Conservation (phyloP, 2,329 filamentous ascomycete genomes). For the Aspergillus ibericus region DNA sequence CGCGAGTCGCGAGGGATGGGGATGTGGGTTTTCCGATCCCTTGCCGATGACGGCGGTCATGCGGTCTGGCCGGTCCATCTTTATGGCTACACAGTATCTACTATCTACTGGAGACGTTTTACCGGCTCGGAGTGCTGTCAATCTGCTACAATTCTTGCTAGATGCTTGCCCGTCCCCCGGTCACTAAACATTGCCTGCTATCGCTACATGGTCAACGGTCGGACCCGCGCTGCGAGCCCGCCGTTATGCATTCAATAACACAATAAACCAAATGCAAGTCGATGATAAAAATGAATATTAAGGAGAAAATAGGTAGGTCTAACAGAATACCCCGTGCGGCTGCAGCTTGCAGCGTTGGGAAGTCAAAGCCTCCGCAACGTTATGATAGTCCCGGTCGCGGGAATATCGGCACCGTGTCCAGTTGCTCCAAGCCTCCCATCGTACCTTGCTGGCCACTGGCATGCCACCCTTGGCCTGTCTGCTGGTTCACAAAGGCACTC, state of each 20-base stretch:
- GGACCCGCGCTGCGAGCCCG: conserved; percentile 19
- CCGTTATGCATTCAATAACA: conserved; percentile 11
- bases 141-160: conserved; percentile 10
- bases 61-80: neutral
- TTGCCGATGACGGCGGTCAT: neutral
- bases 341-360: neutral
- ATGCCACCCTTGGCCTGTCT: conserved; percentile 88
- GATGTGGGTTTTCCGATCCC: neutral
- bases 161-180: conserved; percentile 10
- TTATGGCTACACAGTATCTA: neutral
- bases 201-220: conserved; percentile 15
- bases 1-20: neutral
- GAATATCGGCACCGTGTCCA: conserved; percentile 81
- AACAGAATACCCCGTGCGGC: neutral
- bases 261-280: conserved; percentile 7
- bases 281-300: conserved; percentile 5
- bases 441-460: conserved; percentile 69
- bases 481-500: conserved; percentile 83
- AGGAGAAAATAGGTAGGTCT: neutral
- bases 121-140: neutral
- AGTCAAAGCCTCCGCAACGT: neutral
- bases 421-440: conserved; percentile 70
- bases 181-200: conserved; percentile 12
- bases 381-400: conserved; percentile 65
- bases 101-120: neutral